Conservation (phyloP, 805 yeast genomes). For the Zygoascus tannicola region DNA sequence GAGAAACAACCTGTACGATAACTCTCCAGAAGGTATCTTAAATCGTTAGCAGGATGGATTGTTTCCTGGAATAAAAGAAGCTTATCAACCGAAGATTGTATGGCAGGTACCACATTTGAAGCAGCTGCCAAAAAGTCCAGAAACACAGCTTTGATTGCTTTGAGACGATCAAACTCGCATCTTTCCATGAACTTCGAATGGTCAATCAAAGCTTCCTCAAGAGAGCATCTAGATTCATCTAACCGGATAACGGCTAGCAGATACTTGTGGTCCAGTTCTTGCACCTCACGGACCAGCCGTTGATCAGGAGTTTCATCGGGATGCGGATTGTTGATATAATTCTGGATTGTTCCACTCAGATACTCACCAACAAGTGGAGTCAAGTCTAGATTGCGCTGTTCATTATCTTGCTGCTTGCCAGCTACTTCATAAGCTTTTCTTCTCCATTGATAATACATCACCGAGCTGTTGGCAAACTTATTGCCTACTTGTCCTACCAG, state of each 20-base stretch:
- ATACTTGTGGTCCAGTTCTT: constrained; percentile 48
- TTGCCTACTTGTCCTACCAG: constrained; percentile 54
- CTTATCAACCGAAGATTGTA: constrained; percentile 53
- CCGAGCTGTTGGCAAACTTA: constrained; percentile 64
- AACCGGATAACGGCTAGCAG: constrained; percentile 45
- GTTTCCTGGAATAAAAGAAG: constrained; percentile 58
- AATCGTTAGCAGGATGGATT: constrained; percentile 60
- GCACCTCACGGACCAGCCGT: constrained; percentile 48
- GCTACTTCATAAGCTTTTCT: constrained; percentile 54
- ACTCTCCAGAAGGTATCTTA: constrained; percentile 54
- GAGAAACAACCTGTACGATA: constrained; percentile 66
- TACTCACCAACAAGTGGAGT: constrained; percentile 26
- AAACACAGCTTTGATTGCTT: constrained; percentile 66
- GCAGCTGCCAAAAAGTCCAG: constrained; percentile 62
- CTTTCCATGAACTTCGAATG: constrained; percentile 70
- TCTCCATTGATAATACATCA: constrained; percentile 74
- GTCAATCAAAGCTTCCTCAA: constrained; percentile 63
- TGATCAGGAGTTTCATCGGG: constrained; percentile 44
- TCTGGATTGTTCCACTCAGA: constrained; percentile 21
- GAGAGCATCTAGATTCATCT: constrained; percentile 59
- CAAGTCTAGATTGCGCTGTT: constrained; percentile 1
- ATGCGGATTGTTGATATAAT: constrained; percentile 20
- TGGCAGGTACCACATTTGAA: constrained; percentile 47
- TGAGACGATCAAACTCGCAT: constrained; percentile 70
- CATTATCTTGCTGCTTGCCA: constrained; percentile 20